Percentiles rank a stretch among this genome's conserved stretches.
Evolutionary conservation across 768 basidiomycete genomes (phyloP).

Genomic region (Neoboletus subvelutipes): DNA sequence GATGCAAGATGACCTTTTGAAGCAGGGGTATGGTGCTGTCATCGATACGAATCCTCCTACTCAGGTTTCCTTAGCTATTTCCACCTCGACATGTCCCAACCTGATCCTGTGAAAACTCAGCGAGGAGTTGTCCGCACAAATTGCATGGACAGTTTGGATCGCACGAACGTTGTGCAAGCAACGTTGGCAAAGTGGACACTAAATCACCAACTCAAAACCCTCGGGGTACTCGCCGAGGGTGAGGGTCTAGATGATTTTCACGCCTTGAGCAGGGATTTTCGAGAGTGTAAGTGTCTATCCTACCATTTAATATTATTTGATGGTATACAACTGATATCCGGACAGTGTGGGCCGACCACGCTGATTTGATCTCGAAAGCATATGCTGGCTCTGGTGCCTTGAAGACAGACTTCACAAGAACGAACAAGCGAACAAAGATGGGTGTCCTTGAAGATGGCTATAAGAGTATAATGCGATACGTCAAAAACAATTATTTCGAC

Average conservation of each 20-base stretch:
- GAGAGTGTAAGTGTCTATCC: constrained; percentile 65
- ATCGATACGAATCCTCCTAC: neutral
- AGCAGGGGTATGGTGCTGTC: constrained; percentile 53
- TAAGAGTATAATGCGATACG: constrained; percentile 81
- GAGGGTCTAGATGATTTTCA: constrained; percentile 83
- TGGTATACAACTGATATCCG: constrained; percentile 8
- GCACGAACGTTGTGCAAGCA: constrained; percentile 96
- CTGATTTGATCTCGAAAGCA: constrained; percentile 83
- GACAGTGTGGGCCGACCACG: constrained; percentile 97
- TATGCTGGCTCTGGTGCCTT: constrained; percentile 95
- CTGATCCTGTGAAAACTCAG: constrained; percentile 58
- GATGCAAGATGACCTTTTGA: constrained; percentile 65
- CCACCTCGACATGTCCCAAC: constrained; percentile 52
- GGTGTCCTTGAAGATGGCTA: constrained; percentile 83
- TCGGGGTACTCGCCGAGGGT: constrained; percentile 68
- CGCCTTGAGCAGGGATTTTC: constrained; percentile 75
- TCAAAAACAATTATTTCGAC: constrained; percentile 97
- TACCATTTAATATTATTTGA: neutral
- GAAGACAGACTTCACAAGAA: constrained; percentile 96
- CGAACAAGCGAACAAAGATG: constrained; percentile 80
- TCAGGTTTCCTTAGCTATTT: constrained; percentile 61
- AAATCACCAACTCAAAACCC: constrained; percentile 67
- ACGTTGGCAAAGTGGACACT: constrained; percentile 86
- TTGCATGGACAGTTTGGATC: constrained; percentile 96
- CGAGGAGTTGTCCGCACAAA: constrained; percentile 85